phyloP scores from a whole-genome alignment of 257 asterid species.

The Nicotiana sylvestris region DNA sequence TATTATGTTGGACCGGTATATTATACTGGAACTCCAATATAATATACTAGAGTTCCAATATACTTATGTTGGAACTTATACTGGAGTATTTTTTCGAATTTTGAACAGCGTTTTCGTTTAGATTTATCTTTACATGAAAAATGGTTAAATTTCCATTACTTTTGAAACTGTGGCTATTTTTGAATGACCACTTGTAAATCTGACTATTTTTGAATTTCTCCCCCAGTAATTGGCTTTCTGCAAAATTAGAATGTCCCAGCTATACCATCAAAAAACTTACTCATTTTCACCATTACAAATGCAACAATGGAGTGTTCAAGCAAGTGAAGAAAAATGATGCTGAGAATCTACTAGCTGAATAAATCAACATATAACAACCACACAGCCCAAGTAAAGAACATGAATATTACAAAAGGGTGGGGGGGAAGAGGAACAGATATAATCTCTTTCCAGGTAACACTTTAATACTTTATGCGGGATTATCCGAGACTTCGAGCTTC shows the following conservation, averaged over 20 bases:
- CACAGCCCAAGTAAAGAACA: conserved; percentile 22
- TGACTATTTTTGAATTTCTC: too few species aligned
- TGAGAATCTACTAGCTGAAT: conserved; percentile 43
- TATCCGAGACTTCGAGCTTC: conserved; percentile 21
- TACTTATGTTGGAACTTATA: too few species aligned
- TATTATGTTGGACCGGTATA: too few species aligned
- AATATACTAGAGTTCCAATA: too few species aligned
- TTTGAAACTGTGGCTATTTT: too few species aligned
- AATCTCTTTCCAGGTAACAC: conserved; percentile 12
- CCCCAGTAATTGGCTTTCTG: background rate
- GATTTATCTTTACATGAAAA: too few species aligned
- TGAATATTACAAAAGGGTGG: conserved; percentile 21
- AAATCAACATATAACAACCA: conserved; percentile 41
- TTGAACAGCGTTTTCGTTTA: too few species aligned
- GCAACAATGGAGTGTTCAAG: background rate
- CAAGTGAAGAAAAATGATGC: conserved; percentile 16
- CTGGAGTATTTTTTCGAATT: too few species aligned
- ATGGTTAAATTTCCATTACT: too few species aligned
- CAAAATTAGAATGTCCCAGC: background rate
- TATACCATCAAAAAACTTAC: background rate
- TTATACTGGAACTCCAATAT: too few species aligned
- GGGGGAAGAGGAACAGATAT: conserved; percentile 14
- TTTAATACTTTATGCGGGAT: conserved; percentile 9
- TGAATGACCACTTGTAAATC: too few species aligned
- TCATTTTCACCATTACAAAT: background rate